Evolutionary conservation across 2,329 filamentous ascomycete genomes (phyloP).

Genomic region (Monilinia fructigena): DNA sequence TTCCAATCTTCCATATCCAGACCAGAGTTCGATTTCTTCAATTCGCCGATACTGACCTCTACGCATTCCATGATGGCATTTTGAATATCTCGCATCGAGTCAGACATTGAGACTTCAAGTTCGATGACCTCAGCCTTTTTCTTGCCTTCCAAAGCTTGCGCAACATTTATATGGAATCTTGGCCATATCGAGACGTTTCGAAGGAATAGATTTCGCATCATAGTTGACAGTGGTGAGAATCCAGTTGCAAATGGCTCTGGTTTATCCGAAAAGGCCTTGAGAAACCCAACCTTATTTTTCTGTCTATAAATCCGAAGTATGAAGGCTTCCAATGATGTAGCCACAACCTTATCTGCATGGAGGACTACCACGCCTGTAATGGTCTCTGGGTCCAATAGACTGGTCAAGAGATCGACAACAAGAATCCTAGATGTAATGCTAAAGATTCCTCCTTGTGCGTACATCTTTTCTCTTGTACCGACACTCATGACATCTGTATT

Average conservation of each 20-base stretch:
- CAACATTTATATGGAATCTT: conserved; percentile 87
- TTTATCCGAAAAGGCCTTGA: conserved; percentile 94
- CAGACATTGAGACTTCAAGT: conserved; percentile 92
- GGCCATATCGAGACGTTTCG: conserved; percentile 89
- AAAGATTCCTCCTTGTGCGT: conserved; percentile 83
- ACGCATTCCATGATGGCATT: conserved; percentile 95
- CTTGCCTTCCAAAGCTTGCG: conserved; percentile 83
- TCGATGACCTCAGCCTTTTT: conserved; percentile 96
- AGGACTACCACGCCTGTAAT: conserved; percentile 85
- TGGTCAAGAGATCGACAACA: conserved; percentile 89
- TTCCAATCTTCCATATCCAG: conserved; percentile 98
- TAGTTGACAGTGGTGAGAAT: conserved; percentile 82
- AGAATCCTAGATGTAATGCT: conserved; percentile 95
- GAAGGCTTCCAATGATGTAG: conserved; percentile 90
- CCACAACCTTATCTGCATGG: conserved; percentile 82
- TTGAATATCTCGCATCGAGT: conserved; percentile 89
- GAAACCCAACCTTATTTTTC: conserved; percentile 88
- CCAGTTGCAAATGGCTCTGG: conserved; percentile 87
- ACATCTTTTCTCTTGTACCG: conserved; percentile 84
- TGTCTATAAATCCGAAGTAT: conserved; percentile 92
- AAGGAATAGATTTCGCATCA: conserved; percentile 90
- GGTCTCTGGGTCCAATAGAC: conserved; percentile 74
- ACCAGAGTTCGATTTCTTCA: conserved; percentile 86
- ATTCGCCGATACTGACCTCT: conserved; percentile 87
- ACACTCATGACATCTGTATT: conserved; percentile 95